These are phyloP conservation scores for Leucaena leucocephala DNA, from an alignment of 306 rosid species.

Conservation along the genomic window DNA sequence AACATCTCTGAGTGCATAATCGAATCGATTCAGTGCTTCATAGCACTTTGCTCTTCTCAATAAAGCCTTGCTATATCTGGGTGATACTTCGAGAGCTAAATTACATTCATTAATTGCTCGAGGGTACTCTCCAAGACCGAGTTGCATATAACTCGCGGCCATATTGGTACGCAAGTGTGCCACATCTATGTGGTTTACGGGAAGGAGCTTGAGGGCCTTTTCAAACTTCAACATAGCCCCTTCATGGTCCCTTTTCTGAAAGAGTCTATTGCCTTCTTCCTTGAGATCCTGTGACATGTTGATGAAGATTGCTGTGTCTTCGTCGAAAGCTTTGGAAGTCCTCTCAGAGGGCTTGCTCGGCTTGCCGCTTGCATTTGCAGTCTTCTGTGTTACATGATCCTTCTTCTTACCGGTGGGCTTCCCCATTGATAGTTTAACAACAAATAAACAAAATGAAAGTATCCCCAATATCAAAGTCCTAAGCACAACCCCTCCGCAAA, in stretches of 20 bases:
- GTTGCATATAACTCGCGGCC: constrained; percentile 67
- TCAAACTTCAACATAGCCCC: constrained; percentile 73
- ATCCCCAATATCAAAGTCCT: constrained; percentile 30
- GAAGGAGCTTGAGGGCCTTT: constrained; percentile 66
- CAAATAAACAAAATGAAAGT: background rate
- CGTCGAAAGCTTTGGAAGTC: constrained; percentile 58
- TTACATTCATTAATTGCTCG: constrained; percentile 67
- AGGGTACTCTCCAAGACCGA: constrained; percentile 71
- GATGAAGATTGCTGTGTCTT: constrained; percentile 67
- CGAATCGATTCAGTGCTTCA: constrained; percentile 62
- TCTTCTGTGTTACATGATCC: constrained; percentile 42
- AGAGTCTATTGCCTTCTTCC: constrained; percentile 64
- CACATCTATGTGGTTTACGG: constrained; percentile 61
- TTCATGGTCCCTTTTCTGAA: constrained; percentile 62
- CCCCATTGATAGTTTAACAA: constrained; percentile 49
- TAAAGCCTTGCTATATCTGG: constrained; percentile 59
- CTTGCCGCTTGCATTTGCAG: constrained; percentile 50
- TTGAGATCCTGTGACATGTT: constrained; percentile 68
- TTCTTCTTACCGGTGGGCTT: constrained; percentile 69
- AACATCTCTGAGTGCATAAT: constrained; percentile 66
- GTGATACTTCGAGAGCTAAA: constrained; percentile 58
- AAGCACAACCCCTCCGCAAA: constrained; percentile 12
- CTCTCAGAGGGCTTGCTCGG: constrained; percentile 43
- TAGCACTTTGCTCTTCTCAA: constrained; percentile 62
- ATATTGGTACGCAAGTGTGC: constrained; percentile 63